phyloP scores from a whole-genome alignment of 2,329 filamentous ascomycete species.

The Tolypocladium ophioglossoides region DNA sequence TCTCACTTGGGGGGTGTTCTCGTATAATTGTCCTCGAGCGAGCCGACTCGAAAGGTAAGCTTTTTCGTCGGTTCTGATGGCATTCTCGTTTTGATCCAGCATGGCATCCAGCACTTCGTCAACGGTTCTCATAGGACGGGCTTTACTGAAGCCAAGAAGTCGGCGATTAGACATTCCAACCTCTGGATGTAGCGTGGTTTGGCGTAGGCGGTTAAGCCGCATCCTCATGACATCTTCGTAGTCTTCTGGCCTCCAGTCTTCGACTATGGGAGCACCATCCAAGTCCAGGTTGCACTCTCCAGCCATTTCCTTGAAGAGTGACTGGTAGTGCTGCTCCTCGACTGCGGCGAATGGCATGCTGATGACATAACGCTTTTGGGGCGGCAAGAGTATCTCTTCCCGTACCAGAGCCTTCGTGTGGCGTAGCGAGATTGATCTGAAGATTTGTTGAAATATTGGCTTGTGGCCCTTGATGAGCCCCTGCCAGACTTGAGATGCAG shows the following conservation, averaged over 20 bases:
- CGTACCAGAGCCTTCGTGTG: constrained; percentile 79
- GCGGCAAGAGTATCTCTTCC: constrained; percentile 66
- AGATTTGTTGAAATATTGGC: constrained; percentile 55
- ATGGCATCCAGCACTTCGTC: constrained; percentile 81
- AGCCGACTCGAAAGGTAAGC: constrained; percentile 52
- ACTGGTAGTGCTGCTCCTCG: constrained; percentile 81
- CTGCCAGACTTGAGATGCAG: constrained; percentile 54
- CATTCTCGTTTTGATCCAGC: constrained; percentile 72
- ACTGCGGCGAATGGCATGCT: constrained; percentile 83
- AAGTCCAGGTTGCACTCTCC: constrained; percentile 54
- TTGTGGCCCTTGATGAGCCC: constrained; percentile 52
- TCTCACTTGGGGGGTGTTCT: constrained; percentile 57
- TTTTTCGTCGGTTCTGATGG: constrained; percentile 59
- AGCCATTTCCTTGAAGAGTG: constrained; percentile 66
- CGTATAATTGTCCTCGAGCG: constrained; percentile 64
- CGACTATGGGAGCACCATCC: constrained; percentile 49
- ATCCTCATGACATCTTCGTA: constrained; percentile 62
- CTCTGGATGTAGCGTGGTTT: constrained; percentile 79
- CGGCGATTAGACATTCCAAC: constrained; percentile 58
- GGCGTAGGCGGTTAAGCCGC: constrained; percentile 69
- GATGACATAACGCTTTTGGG: constrained; percentile 78
- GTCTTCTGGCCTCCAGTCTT: constrained; percentile 56
- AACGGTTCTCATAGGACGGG: constrained; percentile 66
- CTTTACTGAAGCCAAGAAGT: constrained; percentile 49
- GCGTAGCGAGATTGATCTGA: constrained; percentile 62